phyloP scores from a whole-genome alignment of 768 basidiomycete species.

The Phylloporus arenicola region DNA sequence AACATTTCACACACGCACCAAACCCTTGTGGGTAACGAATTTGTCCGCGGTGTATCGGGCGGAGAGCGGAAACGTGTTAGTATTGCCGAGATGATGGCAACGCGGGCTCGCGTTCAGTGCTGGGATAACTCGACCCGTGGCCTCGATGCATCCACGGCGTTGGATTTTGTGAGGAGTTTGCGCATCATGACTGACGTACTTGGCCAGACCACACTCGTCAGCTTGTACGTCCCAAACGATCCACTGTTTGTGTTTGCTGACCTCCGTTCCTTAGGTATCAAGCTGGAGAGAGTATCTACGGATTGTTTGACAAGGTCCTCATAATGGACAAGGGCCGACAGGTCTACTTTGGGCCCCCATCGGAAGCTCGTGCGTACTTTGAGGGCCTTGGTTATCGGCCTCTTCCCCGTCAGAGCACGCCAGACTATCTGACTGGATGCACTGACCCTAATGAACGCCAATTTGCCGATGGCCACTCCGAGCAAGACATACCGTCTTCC shows the following conservation, averaged over 20 bases:
- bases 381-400: constrained; percentile 65
- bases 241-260: background rate
- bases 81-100: constrained; percentile 85
- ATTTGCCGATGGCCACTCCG: constrained; percentile 58
- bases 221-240: constrained; percentile 43
- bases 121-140: constrained; percentile 85
- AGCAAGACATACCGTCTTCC: constrained; percentile 52
- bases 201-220: constrained; percentile 74
- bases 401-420: constrained; percentile 77
- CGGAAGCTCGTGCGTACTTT: constrained; percentile 75
- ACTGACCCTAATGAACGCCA: constrained; percentile 85
- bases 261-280: constrained; percentile 48
- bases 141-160: constrained; percentile 79
- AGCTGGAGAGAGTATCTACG: constrained; percentile 74
- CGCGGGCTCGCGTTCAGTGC: constrained; percentile 71
- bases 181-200: constrained; percentile 81
- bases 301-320: constrained; percentile 83
- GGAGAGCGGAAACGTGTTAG: constrained; percentile 78
- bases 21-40: constrained; percentile 84
- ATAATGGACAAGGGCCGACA: constrained; percentile 77
- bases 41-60: constrained; percentile 75
- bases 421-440: constrained; percentile 81
- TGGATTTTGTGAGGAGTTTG: constrained; percentile 78
- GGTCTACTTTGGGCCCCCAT: constrained; percentile 73
- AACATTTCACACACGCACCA: constrained; percentile 75